Base-by-base conservation (phyloP, 2,329 filamentous ascomycete species). In the Westerdykella ornata region DNA sequence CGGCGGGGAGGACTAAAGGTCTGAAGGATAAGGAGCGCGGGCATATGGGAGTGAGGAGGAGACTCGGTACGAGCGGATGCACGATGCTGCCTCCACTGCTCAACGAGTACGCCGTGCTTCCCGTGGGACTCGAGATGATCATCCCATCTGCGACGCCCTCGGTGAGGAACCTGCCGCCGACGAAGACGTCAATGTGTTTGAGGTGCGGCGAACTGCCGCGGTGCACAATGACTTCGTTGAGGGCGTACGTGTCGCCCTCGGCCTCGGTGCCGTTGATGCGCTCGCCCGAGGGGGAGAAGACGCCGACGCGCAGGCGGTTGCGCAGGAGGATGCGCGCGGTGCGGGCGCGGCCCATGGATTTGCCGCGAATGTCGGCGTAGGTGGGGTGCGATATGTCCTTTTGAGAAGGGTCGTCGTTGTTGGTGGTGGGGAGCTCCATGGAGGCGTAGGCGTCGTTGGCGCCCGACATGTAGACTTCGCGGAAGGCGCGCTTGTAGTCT, bases 171-270 rank as follows among this genome's bases (percentile, higher is more conserved):
- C 88, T 81, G 26, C 86, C 84, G 54, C 89, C 89, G 45, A 97
- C 84, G 57, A 82, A 92, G 33, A 98, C 86, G 58, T 94, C 87
- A 52, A 98, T 86, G 51, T 95, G 83, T 29, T 88, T 87, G 5
- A 98, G 77, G 65, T 97, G 90, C 0, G 92, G 88, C 48, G 90
- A 83, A 26, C 84, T 82, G 31, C 92, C 92, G 16, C 92, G 82
- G 65, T 98, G 92, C 28, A 98, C 83, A 1, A 94, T 84, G 9
- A 98, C 82, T 66, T 98, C 92, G 63, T 98, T 98, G 70, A 97
- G 86, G 38, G 92, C 92, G 54, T 80, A 80, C 2, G 76, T 73
- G 44, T 68, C 52, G 57, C n/a, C 65, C 56, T 52, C 51, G 53
- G 53, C 2, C 43, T 50, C 14, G 39, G 54, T 30, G 33, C 47